Conservation (phyloP, 2,329 filamentous ascomycete species). For the Exophiala mesophila region DNA sequence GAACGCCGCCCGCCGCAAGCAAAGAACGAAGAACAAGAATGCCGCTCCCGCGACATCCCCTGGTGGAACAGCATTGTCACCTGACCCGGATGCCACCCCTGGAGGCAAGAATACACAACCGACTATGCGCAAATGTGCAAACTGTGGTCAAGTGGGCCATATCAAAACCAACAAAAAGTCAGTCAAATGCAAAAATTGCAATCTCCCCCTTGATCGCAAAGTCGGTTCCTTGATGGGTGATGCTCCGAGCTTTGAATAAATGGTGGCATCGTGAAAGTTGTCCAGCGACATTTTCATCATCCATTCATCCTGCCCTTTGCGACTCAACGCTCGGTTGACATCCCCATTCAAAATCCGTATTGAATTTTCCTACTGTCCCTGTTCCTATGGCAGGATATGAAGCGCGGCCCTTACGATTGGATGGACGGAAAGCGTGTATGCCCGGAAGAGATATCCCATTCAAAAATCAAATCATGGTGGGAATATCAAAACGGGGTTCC, state of each 20-base stretch:
- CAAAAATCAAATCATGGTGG: no score
- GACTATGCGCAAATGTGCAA: conserved; percentile 83
- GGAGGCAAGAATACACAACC: conserved; percentile 63
- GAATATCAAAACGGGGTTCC: no score
- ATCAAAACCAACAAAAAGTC: conserved; percentile 99
- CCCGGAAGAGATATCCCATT: no score
- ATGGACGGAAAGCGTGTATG: no score
- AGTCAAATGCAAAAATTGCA: conserved; percentile 34
- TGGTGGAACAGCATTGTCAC: conserved; percentile 35
- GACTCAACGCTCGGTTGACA: no score
- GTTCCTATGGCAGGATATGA: no score
- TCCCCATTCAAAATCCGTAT: no score
- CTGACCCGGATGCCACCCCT: conserved; percentile 42
- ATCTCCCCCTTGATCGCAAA: conserved; percentile 22
- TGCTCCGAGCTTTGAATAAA: conserved; percentile 12
- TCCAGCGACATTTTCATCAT: no score
- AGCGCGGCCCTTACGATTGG: no score
- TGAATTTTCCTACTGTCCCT: no score
- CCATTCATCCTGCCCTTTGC: no score
- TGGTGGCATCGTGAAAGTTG: not conserved
- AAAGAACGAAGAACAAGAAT: conserved; percentile 34
- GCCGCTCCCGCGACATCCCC: conserved; percentile 18
- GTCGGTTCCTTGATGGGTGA: conserved; percentile 15
- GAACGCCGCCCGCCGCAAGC: conserved; percentile 71
- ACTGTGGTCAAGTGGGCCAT: conserved; percentile 92